Conservation (phyloP, 495 filamentous ascomycete species). For the Cairneyella variabilis region DNA sequence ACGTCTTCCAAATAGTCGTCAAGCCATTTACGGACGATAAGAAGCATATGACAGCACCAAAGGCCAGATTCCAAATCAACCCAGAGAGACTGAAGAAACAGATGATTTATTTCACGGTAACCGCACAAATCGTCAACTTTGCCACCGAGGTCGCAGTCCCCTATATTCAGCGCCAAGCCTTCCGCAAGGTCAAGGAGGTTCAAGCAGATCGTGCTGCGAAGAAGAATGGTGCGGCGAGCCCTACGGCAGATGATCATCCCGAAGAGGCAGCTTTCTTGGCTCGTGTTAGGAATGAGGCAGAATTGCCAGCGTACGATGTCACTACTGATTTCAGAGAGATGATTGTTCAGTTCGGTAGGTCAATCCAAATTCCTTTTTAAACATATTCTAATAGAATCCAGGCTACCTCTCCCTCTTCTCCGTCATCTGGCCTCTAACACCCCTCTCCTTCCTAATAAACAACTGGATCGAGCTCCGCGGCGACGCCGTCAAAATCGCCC, state of each 20-base stretch:
- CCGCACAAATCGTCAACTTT: slow-evolving; percentile 87
- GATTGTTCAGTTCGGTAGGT: slow-evolving; percentile 72
- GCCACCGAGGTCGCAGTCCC: slow-evolving; percentile 85
- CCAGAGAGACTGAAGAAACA: slow-evolving; percentile 82
- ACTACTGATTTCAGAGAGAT: slow-evolving; percentile 88
- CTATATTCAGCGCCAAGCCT: slow-evolving; percentile 69
- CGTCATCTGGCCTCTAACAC: slow-evolving; percentile 86
- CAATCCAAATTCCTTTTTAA: not conserved
- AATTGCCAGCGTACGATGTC: slow-evolving; percentile 82
- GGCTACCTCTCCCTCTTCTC: slow-evolving; percentile 94
- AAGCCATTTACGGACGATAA: slow-evolving; percentile 70
- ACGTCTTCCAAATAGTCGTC: slow-evolving; percentile 77
- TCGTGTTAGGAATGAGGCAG: slow-evolving; percentile 82
- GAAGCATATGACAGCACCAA: slow-evolving; percentile 56
- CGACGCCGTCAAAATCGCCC: slow-evolving; percentile 91
- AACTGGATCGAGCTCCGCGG: slow-evolving; percentile 95
- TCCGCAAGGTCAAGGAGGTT: slow-evolving; percentile 70
- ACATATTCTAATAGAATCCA: slow-evolving; percentile 28
- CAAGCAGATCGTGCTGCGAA: slow-evolving; percentile 53
- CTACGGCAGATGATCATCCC: slow-evolving; percentile 49
- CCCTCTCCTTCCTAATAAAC: slow-evolving; percentile 86
- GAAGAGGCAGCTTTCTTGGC: slow-evolving; percentile 38
- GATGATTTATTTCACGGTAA: slow-evolving; percentile 95
- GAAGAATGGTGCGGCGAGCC: slow-evolving; percentile 31
- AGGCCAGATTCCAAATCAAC: slow-evolving; percentile 73